A percentile compares a stretch with the other conserved stretches of the same genome.
These are phyloP conservation scores for Fraxinus sp. DNA, from an alignment of 305 asterid genomes.

Conservation along the genomic window DNA sequence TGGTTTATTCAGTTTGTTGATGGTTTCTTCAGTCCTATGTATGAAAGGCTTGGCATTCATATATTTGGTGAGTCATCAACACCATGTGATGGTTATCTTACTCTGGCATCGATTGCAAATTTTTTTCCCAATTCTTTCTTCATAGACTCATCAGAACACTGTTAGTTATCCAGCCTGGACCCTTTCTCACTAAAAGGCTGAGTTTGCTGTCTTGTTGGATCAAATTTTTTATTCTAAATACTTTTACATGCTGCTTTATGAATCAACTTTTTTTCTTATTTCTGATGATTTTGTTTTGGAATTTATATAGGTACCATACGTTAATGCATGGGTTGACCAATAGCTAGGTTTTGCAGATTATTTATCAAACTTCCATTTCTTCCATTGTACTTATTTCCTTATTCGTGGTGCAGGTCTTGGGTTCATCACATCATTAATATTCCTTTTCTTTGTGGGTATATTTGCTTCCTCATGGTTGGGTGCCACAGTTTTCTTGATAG, in stretches of 20 bases:
- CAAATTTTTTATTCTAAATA: background rate
- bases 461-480: conserved; percentile 98
- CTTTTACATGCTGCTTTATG: background rate
- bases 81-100: conserved; percentile 12
- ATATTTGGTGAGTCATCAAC: conserved; percentile 65
- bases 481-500: conserved; percentile 82
- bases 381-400: conserved; percentile 26
- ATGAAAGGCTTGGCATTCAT: conserved; percentile 83
- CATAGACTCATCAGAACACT: background rate
- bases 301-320: background rate
- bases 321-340: conserved; percentile 9
- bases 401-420: conserved; percentile 78
- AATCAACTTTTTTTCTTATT: background rate
- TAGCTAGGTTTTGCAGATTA: background rate
- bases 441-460: conserved; percentile 77
- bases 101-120: background rate
- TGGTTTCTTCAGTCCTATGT: conserved; percentile 96
- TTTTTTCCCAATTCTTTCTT: background rate
- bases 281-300: background rate
- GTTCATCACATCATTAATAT: conserved; percentile 75
- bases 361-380: conserved; percentile 8
- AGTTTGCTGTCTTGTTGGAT: background rate
- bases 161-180: background rate
- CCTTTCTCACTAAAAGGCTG: conserved; percentile 1
- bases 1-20: conserved; percentile 97